Percentiles rank a stretch among this genome's conserved stretches.
Evolutionary conservation across 805 yeast genomes (phyloP).

Genomic region (Kockiozyma suomiensis): DNA sequence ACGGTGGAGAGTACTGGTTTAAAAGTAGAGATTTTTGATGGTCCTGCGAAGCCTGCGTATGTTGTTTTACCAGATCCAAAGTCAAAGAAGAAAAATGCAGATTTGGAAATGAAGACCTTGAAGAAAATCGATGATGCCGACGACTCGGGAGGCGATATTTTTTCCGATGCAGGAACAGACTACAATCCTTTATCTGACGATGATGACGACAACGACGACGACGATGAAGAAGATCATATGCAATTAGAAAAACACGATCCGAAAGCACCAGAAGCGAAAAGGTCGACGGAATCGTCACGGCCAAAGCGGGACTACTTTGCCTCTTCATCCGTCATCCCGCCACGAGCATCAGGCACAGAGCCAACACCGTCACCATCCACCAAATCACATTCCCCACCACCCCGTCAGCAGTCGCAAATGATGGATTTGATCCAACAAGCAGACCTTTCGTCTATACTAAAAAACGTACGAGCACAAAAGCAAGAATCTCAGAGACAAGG

Average conservation of each 20-base stretch:
- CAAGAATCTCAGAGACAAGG: conserved; percentile 13
- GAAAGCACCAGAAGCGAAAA: too few relatives aligned
- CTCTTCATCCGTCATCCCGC: too few relatives aligned
- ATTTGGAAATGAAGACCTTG: not conserved
- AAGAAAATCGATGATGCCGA: conserved; percentile 22
- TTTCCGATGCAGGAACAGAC: conserved; percentile 32
- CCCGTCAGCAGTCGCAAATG: not conserved
- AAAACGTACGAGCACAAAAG: conserved; percentile 9
- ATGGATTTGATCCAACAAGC: not conserved
- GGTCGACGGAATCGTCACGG: not conserved
- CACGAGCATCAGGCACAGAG: not conserved
- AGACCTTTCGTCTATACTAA: conserved; percentile 15
- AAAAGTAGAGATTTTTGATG: not conserved
- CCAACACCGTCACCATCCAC: not conserved
- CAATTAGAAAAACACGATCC: not conserved
- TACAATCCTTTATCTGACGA: conserved; percentile 31
- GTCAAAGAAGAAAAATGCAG: not conserved
- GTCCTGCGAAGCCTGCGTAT: not conserved
- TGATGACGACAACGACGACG: conserved; percentile 13
- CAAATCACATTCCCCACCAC: not conserved
- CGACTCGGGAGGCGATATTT: conserved; percentile 26
- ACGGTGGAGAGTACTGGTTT: too few relatives aligned
- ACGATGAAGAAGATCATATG: too few relatives aligned
- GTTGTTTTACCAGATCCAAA: conserved; percentile 3
- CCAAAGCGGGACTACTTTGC: not conserved